Base-by-base conservation (phyloP, 805 yeast genomes). In the Hanseniaspora singularis region DNA sequence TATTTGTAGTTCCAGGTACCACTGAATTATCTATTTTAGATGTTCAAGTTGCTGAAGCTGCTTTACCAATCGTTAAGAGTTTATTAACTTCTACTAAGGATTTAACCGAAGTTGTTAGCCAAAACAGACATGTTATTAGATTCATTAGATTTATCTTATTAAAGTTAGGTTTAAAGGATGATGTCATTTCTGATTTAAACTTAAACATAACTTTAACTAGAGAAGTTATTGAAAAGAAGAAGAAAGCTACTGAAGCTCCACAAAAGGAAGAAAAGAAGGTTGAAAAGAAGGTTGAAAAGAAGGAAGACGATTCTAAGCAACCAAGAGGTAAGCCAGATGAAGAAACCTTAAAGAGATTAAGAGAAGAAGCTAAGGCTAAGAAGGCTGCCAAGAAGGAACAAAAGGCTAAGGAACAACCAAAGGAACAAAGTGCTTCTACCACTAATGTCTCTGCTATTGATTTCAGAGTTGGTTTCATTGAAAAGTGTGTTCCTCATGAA, bases 401-500 rank as follows among this genome's bases (percentile, higher is more conserved):
- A 54, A 77, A 76, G 19, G 70, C 69, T 33, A 69, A 72, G 50
- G 73, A 45, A 70, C 79, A 44, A 58, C 57, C 54, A 24, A 60
- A 60, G 39, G 65, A 65, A 45, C 51, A 54, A 31, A 55, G 57
- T 28, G 74, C 69, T 50, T 79, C 71, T 28, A 81, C 83, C 46
- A 80, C 89, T 55, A 71, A 70, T 56, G 96, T 97, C 49, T 75
- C 94, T 16, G 69, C 79, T 72, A 77, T 92, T 61, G 96, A 88
- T 62, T 77, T 92, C 67, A 78, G 94, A 62, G 96, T 92, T 52
- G 99, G 99, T 46, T 86, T 80, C 72, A 92, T 92, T 60, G 87
- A 89, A 69, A 92, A 94, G 70, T 96, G 96, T 46, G 72, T 84
- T 60, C 85, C 84, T 65, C 99, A 92, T 69, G 98, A 98, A 52